Evolutionary conservation across 176 grass and related monocot species (phyloP), one percentile per base, ranked within the genome.

Genomic region (Eremochloa ophiuroides): DNA sequence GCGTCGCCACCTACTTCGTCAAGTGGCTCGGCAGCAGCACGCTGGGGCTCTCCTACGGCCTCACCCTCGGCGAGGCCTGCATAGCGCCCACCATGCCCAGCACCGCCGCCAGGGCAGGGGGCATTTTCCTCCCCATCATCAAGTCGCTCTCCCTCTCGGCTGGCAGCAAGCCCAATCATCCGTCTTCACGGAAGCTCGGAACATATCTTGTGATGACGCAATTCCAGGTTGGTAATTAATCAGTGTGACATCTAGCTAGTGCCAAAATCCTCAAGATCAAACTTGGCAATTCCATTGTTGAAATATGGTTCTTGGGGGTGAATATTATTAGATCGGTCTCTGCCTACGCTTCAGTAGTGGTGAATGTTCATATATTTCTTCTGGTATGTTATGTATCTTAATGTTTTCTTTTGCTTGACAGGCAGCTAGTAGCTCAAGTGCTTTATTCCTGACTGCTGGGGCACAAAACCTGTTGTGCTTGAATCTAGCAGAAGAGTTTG

Each of bases 31-130:
- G 94, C 17, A 69, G 73, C 47, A 97, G 91, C 73, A 97, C 94
- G 10, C 73, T 97, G 8, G 94, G 94, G 1, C 55, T 93, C 4
- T 93, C 94, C 4, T 97, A 97, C 27, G 94, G 94, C 3, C 88
- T 97, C 69, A 89, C 94, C 61, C 59, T 97, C 20, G 93, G 94
- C 55, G 94, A 97, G 88, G 94, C 91, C 6, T 86, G 82, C 61
- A 97, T 97, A 13, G 88, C 94, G 35, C 94, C 94, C 1, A 91
- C 91, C 62, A 97, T 97, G 94, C 94, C 94, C 35, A 93, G 94
- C 79, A 93, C 94, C 67, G 93, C 94, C 13, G 94, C 91, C 8
- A 93, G 94, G 82, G 94, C 94, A 3, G 94, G 91, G 1, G 91
- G 91, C 13, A 87, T 93, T 23, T 97, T 97, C 73, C 73, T 97